Conservation (phyloP, 345 rosid genomes). For the Psidium guajava region DNA sequence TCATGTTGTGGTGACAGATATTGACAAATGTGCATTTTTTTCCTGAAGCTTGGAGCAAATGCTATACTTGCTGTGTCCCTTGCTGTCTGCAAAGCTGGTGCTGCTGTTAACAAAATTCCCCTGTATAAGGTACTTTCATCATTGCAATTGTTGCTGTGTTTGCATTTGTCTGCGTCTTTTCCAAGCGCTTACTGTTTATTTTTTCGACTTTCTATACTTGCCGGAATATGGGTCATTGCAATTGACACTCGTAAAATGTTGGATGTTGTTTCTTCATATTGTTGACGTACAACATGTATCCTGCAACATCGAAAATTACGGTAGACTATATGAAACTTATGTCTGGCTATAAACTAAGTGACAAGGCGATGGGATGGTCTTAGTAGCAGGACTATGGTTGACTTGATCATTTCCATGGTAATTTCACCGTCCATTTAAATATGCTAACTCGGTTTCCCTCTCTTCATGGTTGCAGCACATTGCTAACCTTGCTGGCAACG, state of each 20-base stretch:
- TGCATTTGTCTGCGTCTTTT: background rate
- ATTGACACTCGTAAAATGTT: background rate
- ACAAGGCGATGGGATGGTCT: background rate
- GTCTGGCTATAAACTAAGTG: background rate
- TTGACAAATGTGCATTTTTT: background rate
- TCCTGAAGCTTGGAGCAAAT: constrained; percentile 79
- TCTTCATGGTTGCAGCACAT: constrained; percentile 48
- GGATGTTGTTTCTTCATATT: background rate
- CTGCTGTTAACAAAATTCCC: constrained; percentile 48
- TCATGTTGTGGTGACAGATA: background rate
- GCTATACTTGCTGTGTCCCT: constrained; percentile 93
- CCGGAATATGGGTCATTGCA: background rate
- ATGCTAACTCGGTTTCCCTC: background rate
- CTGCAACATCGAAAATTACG: background rate
- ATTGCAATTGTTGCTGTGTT: background rate
- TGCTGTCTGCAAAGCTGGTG: constrained; percentile 91
- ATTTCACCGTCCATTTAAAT: background rate
- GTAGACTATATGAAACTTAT: background rate
- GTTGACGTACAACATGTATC: background rate
- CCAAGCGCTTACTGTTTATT: background rate
- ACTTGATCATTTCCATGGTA: background rate
- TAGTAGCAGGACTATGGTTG: background rate
- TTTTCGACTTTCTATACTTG: background rate
- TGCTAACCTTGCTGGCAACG: constrained; percentile 94
- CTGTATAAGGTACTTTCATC: constrained; percentile 55